Base-by-base conservation (phyloP, 2,329 filamentous ascomycete genomes). In the Fusarium decemcellulare region DNA sequence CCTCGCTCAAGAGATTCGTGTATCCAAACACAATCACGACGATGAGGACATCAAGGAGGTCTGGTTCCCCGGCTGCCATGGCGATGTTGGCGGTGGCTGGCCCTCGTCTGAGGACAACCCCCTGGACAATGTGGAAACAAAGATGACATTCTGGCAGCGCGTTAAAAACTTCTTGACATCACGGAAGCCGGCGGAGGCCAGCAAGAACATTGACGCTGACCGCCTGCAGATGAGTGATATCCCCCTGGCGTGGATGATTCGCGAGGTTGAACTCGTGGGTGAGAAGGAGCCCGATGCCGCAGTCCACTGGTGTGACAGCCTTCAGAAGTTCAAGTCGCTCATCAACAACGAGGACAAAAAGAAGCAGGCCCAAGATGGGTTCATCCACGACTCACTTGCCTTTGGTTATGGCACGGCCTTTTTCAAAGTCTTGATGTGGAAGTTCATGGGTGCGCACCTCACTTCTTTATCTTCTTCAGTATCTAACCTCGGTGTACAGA, bases 31-130 rank as follows among this genome's bases (percentile, higher is more conserved):
- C 15, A 57, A 72, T 1, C 63, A 76, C 2, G 55, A 58, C 5
- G 53, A 70, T 0, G 82, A 84, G 32, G 81, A 84, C 55, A 77
- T 86, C 61, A 75, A 76, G 50, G 86, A 88, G 65, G 84, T 88
- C 46, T 88, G 86, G 85, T 88, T 88, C 65, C 81, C 86, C 0
- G 86, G 86, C 1, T 83, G 83, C 57, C 86, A 88, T 59, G 82
- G 83, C 10, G 85, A 88, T 56, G 81, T 88, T 10, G 86, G 86
- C 2, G 86, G 86, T 1, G 86, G 86, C 0, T 88, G 85, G 82
- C 79, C 80, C 0, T 77, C 80, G 9, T 71, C 73, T 8, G 72
- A 73, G 6, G 65, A 70, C 18, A 61, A 76, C 5, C 60, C 67
- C 2, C 56, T 76, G 8, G 74, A 77, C 8, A 64, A 57, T 7